Conservation (phyloP, 2,329 filamentous ascomycete species). For the Cladophialophora immunda region DNA sequence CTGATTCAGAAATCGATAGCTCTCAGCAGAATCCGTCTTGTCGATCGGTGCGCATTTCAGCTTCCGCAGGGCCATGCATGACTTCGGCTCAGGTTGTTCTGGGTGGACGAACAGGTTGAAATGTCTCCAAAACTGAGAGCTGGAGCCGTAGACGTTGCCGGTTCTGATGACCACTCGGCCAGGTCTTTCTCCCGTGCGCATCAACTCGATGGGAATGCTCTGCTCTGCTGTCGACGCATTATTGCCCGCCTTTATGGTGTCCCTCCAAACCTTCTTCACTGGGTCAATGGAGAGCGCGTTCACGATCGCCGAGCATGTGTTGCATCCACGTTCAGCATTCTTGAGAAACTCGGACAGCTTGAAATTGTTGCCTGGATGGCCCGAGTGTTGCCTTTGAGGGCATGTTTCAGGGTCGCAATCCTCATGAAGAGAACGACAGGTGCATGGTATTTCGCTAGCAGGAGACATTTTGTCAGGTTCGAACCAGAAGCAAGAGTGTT, state of each 20-base stretch:
- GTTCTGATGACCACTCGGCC: constrained; percentile 12
- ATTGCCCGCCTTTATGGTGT: not conserved
- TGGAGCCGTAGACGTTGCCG: not conserved
- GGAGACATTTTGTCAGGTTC: not conserved
- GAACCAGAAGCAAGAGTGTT: not conserved
- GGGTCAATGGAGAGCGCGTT: constrained; percentile 7
- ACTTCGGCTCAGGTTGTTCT: not conserved
- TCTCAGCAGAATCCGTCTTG: constrained; percentile 10
- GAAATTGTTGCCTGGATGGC: not conserved
- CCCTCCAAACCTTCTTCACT: not conserved
- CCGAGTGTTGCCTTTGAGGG: constrained; percentile 1
- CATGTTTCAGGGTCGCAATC: constrained; percentile 6
- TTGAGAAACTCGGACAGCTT: constrained; percentile 6
- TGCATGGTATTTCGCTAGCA: not conserved
- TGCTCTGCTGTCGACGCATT: not conserved
- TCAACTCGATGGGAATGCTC: constrained; percentile 6
- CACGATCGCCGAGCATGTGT: constrained; percentile 5
- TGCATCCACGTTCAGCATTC: constrained; percentile 3
- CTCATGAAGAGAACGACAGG: constrained; percentile 12
- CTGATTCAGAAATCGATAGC: not conserved
- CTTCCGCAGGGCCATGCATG: constrained; percentile 5
- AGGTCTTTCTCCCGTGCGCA: constrained; percentile 4
- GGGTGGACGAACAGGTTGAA: constrained; percentile 5
- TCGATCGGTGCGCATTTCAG: constrained; percentile 12
- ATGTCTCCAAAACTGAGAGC: constrained; percentile 3